Conservation (phyloP, 192 early-diverging fungal species). For the Coemansia sp. region DNA sequence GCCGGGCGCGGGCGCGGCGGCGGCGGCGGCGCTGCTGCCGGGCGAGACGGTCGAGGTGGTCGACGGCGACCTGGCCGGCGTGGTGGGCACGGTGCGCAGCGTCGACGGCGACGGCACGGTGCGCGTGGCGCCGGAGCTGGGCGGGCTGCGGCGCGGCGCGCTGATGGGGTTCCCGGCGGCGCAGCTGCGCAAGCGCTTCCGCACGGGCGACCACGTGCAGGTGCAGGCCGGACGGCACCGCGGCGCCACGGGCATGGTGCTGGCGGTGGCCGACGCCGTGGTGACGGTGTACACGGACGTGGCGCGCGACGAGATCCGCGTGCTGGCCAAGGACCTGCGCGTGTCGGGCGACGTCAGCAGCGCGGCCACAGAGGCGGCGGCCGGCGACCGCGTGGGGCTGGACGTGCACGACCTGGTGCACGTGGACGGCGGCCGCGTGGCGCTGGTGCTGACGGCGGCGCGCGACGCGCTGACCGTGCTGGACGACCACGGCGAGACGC, state of each 20-base stretch:
- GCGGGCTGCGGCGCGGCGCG: constrained; percentile 51
- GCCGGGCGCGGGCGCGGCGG: constrained; percentile 45
- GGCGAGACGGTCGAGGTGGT: constrained; percentile 88
- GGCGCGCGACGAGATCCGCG: constrained; percentile 69
- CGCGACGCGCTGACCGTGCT: constrained; percentile 72
- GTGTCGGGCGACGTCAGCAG: constrained; percentile 69
- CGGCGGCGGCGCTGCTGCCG: constrained; percentile 59
- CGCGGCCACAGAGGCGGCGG: constrained; percentile 24
- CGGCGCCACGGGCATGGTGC: constrained; percentile 85
- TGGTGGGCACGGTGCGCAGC: constrained; percentile 71
- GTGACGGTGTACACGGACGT: constrained; percentile 77
- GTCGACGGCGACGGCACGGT: constrained; percentile 68
- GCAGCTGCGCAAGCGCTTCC: constrained; percentile 88
- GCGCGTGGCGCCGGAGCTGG: constrained; percentile 63
- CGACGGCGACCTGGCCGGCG: constrained; percentile 78
- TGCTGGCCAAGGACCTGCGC: constrained; percentile 87
- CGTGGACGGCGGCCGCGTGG: constrained; percentile 70
- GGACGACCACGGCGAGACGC: constrained; percentile 68
- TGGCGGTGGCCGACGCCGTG: constrained; percentile 77
- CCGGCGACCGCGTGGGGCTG: constrained; percentile 59
- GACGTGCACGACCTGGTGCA: constrained; percentile 89
- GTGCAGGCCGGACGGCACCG: constrained; percentile 83
- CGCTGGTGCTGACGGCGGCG: constrained; percentile 79
- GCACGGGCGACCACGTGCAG: constrained; percentile 89
- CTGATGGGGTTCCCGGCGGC: constrained; percentile 57